Conservation (phyloP, 164 flowering plant species). For the Annona squamosa region DNA sequence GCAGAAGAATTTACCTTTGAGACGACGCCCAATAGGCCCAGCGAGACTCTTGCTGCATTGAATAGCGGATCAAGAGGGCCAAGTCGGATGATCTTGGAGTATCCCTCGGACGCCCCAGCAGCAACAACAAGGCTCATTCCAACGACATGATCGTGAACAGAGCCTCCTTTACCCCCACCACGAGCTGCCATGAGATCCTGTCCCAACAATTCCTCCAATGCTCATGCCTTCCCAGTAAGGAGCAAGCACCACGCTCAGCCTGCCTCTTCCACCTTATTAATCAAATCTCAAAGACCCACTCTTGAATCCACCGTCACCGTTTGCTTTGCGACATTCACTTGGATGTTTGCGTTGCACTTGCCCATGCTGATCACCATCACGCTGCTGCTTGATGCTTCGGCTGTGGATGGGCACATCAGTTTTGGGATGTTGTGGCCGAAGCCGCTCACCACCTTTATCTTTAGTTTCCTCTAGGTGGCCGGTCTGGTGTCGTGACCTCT, state of each 20-base stretch:
- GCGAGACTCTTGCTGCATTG: slow-evolving; percentile 60
- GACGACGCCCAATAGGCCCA: slow-evolving; percentile 71
- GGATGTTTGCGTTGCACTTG: slow-evolving; percentile 36
- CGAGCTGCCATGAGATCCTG: slow-evolving; percentile 83
- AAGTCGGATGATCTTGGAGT: slow-evolving; percentile 42
- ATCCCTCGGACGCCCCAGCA: slow-evolving; percentile 43
- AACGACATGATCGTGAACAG: slow-evolving; percentile 73
- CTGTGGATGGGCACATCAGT: slow-evolving; percentile 70
- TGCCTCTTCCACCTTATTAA: slow-evolving; percentile 45
- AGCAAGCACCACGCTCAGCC: slow-evolving; percentile 73
- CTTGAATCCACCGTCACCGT: slow-evolving; percentile 64
- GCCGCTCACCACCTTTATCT: slow-evolving; percentile 48
- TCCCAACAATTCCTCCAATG: slow-evolving; percentile 68
- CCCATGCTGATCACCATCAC: slow-evolving; percentile 59
- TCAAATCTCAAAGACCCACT: slow-evolving; percentile 51
- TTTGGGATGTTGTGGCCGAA: slow-evolving; percentile 79
- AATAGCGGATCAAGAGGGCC: slow-evolving; percentile 32
- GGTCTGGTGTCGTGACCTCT: no score
- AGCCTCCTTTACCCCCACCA: slow-evolving; percentile 88
- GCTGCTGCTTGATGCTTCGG: slow-evolving; percentile 5
- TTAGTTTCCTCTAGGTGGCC: slow-evolving; percentile 39
- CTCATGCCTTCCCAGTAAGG: slow-evolving; percentile 94
- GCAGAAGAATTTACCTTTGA: slow-evolving; percentile 69
- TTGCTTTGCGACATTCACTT: slow-evolving; percentile 29
- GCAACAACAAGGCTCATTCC: slow-evolving; percentile 61